Evolutionary conservation across 352 stramenopile species (phyloP), one percentile per base, ranked within the genome.

Genomic region (Phytophthora melonis): DNA sequence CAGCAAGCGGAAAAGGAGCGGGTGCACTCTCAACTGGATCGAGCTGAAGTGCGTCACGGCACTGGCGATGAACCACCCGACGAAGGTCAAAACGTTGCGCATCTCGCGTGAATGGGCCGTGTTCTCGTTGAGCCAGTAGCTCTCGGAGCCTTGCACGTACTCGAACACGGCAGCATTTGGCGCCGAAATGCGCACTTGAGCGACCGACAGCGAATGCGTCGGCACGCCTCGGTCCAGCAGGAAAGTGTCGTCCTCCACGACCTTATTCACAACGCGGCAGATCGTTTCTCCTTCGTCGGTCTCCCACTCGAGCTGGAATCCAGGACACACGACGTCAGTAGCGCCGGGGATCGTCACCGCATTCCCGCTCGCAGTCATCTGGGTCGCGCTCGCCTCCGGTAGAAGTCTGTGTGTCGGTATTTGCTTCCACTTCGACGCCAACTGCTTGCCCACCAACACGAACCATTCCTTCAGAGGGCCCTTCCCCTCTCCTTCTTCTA

Each of bases 391-490:
- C 30, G 16, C 11, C 1, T 63, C 68, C 2, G 41, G 21, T 9
- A 53, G 54, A 47, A 61, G 5, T 3, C 49, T 71, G 8, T 14
- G 21, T 10, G 56, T 36, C 1, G 71, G 63, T 41, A 92, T 39
- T 27, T 67, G 54, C 13, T 70, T 75, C 87, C 84, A 92, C 58
- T 85, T 90, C 21, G 82, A 79, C 4, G 64, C 50, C 47, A 93
- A 58, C 5, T 84, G 72, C 2, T 16, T 52, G 13, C 77, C 74
- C 1, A 94, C 52, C 0, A 94, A 61, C 9, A 64, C 59, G 62
- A 92, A 87, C 88, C 88, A 94, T 70, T 94, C 88, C 54, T 93
- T 94, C 13, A 94, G 50, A 9, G 87, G 87, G 1, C 86, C 87
- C 60, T 84, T 89, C 10, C 87, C 87, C 81, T 94, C 87, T 36